phyloP scores from a whole-genome alignment of 495 filamentous ascomycete genomes.

The Platismatia glauca region DNA sequence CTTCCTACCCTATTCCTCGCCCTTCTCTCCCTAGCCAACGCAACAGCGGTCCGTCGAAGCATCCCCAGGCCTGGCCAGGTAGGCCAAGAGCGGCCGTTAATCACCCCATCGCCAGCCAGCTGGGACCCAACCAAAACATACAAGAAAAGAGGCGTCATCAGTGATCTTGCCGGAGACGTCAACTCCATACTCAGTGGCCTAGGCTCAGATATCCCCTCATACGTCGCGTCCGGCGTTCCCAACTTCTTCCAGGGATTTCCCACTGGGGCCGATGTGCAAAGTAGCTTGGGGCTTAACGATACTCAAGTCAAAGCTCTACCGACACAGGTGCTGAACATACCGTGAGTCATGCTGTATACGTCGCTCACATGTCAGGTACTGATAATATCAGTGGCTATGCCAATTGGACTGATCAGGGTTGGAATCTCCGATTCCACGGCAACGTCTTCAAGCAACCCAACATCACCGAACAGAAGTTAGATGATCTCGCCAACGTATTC shows the following conservation, averaged over 20 bases:
- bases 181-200: constrained; percentile 33
- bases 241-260: constrained; percentile 62
- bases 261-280: constrained; percentile 48
- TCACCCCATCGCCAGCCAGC: constrained; percentile 39
- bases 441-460: constrained; percentile 73
- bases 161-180: constrained; percentile 38
- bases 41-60: constrained; percentile 14
- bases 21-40: constrained; percentile 5
- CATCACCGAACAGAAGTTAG: constrained; percentile 48
- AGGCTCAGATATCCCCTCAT: constrained; percentile 48
- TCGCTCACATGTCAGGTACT: not conserved
- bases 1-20: constrained; percentile 15
- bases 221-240: constrained; percentile 53
- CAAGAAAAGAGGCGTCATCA: constrained; percentile 38
- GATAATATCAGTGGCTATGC: constrained; percentile 50
- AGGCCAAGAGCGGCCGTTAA: constrained; percentile 35
- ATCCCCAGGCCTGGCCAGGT: constrained; percentile 19
- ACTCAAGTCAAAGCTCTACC: constrained; percentile 50
- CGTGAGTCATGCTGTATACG: constrained; percentile 30
- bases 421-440: constrained; percentile 68
- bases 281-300: constrained; percentile 48
- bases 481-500: constrained; percentile 61
- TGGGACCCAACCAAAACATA: constrained; percentile 31
- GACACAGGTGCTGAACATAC: constrained; percentile 63
- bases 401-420: constrained; percentile 68